A percentile compares a stretch with the other conserved stretches of the same genome.
These are phyloP conservation scores for Globisporangium cystogenes DNA, from an alignment of 352 stramenopile species.

Conservation along the genomic window DNA sequence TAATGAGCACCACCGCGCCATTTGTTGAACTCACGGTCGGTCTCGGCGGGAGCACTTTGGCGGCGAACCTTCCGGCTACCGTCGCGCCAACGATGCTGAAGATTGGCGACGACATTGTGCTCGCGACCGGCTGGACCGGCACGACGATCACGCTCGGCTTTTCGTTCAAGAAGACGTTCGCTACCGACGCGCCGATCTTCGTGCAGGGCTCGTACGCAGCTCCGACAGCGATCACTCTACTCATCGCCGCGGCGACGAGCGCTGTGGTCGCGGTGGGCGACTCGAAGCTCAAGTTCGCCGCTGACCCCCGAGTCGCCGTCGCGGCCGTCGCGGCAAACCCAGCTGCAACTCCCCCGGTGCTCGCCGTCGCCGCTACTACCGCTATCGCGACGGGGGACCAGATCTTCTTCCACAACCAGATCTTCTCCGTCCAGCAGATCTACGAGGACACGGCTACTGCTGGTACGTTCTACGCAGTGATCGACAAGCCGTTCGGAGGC, in stretches of 20 bases:
- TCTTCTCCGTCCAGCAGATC: slow-evolving; percentile 33
- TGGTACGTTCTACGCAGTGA: slow-evolving; percentile 8
- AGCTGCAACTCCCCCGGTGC: too few species aligned
- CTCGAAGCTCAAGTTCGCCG: slow-evolving; percentile 10
- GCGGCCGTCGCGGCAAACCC: too few species aligned
- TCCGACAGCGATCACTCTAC: slow-evolving; percentile 10
- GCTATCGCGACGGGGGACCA: slow-evolving; percentile 14
- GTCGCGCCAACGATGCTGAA: slow-evolving; percentile 14
- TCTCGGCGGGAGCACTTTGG: not conserved
- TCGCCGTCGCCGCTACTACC: too few species aligned
- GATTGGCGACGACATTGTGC: slow-evolving; percentile 18
- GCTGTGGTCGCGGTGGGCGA: slow-evolving; percentile 10
- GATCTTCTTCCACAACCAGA: slow-evolving; percentile 60
- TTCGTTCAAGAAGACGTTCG: slow-evolving; percentile 21
- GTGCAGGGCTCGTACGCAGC: not conserved
- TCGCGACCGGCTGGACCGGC: not conserved
- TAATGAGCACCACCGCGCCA: not conserved
- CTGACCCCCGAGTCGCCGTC: not conserved
- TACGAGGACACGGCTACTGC: not conserved
- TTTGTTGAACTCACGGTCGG: not conserved
- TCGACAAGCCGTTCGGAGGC: slow-evolving; percentile 50
- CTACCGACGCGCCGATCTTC: slow-evolving; percentile 10
- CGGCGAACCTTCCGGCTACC: not conserved
- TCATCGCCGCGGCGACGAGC: not conserved
- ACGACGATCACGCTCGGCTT: slow-evolving; percentile 21